Evolutionary conservation across 2,329 filamentous ascomycete species (phyloP).

Genomic region (Colletotrichum falcatum): DNA sequence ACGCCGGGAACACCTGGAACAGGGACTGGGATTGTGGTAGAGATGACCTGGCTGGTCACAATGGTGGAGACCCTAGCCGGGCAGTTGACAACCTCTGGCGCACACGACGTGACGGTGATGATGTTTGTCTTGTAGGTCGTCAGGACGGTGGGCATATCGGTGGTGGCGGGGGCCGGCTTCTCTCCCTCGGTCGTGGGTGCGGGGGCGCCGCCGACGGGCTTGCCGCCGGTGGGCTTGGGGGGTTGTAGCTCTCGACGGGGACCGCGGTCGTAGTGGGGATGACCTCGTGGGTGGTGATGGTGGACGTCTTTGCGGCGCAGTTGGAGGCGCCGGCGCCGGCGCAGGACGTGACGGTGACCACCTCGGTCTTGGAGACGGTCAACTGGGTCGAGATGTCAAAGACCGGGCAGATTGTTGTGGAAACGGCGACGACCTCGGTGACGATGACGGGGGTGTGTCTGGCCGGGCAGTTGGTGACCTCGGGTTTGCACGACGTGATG

Average conservation of each 20-base stretch:
- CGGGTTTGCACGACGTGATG: slow-evolving; percentile 38
- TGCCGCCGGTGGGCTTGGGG: slow-evolving; percentile 16
- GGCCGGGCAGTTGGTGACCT: slow-evolving; percentile 33
- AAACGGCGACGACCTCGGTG: slow-evolving; percentile 53
- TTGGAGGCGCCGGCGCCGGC: slow-evolving; percentile 39
- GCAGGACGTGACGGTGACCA: slow-evolving; percentile 49
- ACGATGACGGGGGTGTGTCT: slow-evolving; percentile 28
- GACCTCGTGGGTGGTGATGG: slow-evolving; percentile 35
- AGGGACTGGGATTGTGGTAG: slow-evolving; percentile 36
- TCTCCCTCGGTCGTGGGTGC: slow-evolving; percentile 37
- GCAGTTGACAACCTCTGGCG: slow-evolving; percentile 55
- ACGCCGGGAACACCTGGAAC: slow-evolving; percentile 8
- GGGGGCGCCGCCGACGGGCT: slow-evolving; percentile 26
- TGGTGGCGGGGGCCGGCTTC: slow-evolving; percentile 48
- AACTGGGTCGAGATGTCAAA: slow-evolving; percentile 42
- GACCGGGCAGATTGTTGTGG: slow-evolving; percentile 59
- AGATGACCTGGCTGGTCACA: slow-evolving; percentile 54
- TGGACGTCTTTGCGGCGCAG: slow-evolving; percentile 43
- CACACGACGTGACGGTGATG: slow-evolving; percentile 66
- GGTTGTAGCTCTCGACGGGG: slow-evolving; percentile 37
- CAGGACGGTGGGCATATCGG: slow-evolving; percentile 49
- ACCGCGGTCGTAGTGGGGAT: slow-evolving; percentile 25
- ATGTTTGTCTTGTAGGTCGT: slow-evolving; percentile 47
- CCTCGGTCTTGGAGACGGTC: slow-evolving; percentile 44
- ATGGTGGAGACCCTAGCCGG: slow-evolving; percentile 50